A percentile compares a stretch with the other conserved stretches of the same genome.
These are phyloP conservation scores for Cryptococcus deneoformans DNA, from an alignment of 1,284 basidiomycete species.

Conservation along the genomic window DNA sequence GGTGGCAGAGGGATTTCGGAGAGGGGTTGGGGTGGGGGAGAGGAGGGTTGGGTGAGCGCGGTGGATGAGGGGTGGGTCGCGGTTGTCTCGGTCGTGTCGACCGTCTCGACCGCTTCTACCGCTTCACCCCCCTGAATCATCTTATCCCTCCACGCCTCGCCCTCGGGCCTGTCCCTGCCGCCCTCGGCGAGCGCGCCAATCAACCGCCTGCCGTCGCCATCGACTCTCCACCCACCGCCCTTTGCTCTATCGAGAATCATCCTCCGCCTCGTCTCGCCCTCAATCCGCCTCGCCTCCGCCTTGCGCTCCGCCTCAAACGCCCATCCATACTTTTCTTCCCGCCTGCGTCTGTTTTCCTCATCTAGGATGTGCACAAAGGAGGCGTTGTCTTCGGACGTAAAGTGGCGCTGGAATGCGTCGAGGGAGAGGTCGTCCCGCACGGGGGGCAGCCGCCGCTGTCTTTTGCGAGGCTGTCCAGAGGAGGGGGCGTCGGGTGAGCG, in stretches of 20 bases:
- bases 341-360: slow-evolving; percentile 77
- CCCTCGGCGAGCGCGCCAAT: slow-evolving; percentile 38
- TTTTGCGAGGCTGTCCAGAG: slow-evolving; percentile 10
- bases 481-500: not conserved
- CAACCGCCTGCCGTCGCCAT: slow-evolving; percentile 35
- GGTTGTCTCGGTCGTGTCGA: too few relatives aligned
- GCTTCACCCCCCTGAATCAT: too few relatives aligned
- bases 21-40: not conserved
- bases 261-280: slow-evolving; percentile 46
- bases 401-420: slow-evolving; percentile 81
- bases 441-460: slow-evolving; percentile 18
- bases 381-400: slow-evolving; percentile 93
- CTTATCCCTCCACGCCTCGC: slow-evolving; percentile 33
- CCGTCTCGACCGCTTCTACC: too few relatives aligned
- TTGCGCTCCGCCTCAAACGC: slow-evolving; percentile 84
- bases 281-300: slow-evolving; percentile 57
- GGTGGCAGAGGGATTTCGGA: slow-evolving; percentile 32
- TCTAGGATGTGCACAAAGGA: slow-evolving; percentile 88
- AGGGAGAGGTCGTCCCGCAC: slow-evolving; percentile 58
- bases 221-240: slow-evolving; percentile 34
- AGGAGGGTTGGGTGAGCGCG: too few relatives aligned
- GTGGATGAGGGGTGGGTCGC: too few relatives aligned
- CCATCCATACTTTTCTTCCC: slow-evolving; percentile 74
- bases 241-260: slow-evolving; percentile 46
- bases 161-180: slow-evolving; percentile 20